These are phyloP conservation scores for Odontarrhena argentea DNA, from an alignment of 345 rosid species.

Conservation along the genomic window DNA sequence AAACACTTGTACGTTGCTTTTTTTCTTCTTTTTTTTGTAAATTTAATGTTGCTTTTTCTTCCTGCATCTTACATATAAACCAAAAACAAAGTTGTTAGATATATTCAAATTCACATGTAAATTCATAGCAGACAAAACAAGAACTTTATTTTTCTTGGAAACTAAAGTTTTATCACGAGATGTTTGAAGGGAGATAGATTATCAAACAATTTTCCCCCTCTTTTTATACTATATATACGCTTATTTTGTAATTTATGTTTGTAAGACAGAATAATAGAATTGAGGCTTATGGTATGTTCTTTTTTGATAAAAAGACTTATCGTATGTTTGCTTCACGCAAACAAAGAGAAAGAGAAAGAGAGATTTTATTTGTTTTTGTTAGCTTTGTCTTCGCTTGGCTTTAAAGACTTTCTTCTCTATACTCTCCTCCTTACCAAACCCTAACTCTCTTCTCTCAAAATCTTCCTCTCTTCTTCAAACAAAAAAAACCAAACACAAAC, in stretches of 20 bases:
- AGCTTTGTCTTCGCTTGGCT: conserved; percentile 91
- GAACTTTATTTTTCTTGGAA: conserved; percentile 42
- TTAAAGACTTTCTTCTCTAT: conserved; percentile 66
- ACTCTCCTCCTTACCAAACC: conserved; percentile 51
- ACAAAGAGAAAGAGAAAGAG: conserved; percentile 43
- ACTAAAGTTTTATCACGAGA: conserved; percentile 47
- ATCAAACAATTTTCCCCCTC: conserved; percentile 10
- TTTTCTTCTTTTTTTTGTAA: too few relatives aligned
- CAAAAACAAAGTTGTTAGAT: not conserved
- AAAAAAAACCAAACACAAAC: conserved; percentile 11
- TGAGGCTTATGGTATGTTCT: conserved; percentile 73
- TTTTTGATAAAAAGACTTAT: conserved; percentile 28
- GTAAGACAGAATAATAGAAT: conserved; percentile 10
- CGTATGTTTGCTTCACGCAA: conserved; percentile 99
- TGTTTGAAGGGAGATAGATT: conserved; percentile 22
- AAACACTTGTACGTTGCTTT: too few relatives aligned
- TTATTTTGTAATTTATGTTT: conserved; percentile 2
- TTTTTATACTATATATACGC: conserved; percentile 11
- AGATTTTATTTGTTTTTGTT: conserved; percentile 36
- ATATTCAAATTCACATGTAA: conserved; percentile 35
- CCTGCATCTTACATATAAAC: not conserved
- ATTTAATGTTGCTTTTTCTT: too few relatives aligned
- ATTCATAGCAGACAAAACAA: conserved; percentile 31
- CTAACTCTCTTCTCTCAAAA: conserved; percentile 38
- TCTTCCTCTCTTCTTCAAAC: conserved; percentile 22